Evolutionary conservation across 257 asterid genomes (phyloP), one percentile per base, ranked within the genome.

Genomic region (Fraxinus americana): DNA sequence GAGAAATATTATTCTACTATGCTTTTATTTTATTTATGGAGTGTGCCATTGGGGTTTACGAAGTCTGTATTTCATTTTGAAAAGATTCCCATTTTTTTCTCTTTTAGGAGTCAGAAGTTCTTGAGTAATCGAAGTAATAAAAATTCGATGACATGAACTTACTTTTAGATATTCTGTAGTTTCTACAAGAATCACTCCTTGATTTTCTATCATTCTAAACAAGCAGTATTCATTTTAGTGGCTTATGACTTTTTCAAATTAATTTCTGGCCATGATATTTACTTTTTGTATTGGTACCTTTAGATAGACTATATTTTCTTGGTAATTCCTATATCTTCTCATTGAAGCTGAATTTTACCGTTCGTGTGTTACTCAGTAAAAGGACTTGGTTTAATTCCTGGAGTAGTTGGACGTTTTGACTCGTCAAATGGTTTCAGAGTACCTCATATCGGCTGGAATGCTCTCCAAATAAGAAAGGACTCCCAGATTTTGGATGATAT

Each of bases 401-500:
- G 99, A 38, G 84, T 88, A 35, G 97, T 95, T 80, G 94, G 97
- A 41, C 95, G 97, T 38, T 95, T 95, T 82, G 98, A 95, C 87
- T 89, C 99, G 32, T 89, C 97, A 69, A 87, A 87, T 81, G 98
- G 97, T 74, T 76, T 82, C 72, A 87, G 88, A 73, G 97, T 95
- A 78, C 99, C 99, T 81, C 99, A 95, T 85, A 95, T 95, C 85
- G 99, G 99, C 65, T 95, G 98, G 99, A 92, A 95, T 86, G 94
- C 97, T 57, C 83, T 95, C 76, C 81, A 92, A 75, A 75, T 89
- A 78, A 81, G 74, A 48, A 85, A 86, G 70, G 94, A 89, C 65
- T 77, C 94, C 32, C 87, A 86, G 41, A 93, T 95, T 79, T 81
- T 95, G 92, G 96, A 93, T 79, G 98, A 90, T 74, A 81, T 95